Percentiles rank a stretch among this genome's conserved stretches.
Conservation (phyloP, 179 eudicot species). For the Drosera spatulata region DNA sequence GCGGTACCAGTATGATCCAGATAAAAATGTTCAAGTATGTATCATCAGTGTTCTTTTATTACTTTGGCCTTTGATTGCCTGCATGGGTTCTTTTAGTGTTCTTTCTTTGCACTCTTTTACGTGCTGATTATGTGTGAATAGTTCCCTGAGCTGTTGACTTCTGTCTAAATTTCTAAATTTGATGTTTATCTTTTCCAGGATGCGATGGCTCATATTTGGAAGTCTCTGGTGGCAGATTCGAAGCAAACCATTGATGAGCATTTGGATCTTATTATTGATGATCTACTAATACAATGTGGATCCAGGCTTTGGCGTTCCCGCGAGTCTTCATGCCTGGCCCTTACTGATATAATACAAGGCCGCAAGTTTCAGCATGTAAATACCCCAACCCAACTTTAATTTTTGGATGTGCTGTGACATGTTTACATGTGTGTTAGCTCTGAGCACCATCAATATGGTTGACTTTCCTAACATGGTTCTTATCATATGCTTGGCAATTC, state of each 20-base stretch:
- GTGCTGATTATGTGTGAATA: too few relatives aligned
- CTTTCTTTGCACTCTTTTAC: too few relatives aligned
- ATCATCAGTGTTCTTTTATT: background rate
- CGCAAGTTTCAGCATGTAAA: constrained; percentile 82
- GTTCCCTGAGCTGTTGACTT: background rate
- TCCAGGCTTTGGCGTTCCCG: constrained; percentile 99
- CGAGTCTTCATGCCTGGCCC: constrained; percentile 93
- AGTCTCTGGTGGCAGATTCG: constrained; percentile 80
- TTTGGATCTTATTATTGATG: constrained; percentile 69
- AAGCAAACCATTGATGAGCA: constrained; percentile 75
- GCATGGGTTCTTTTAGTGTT: too few relatives aligned
- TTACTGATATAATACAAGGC: constrained; percentile 90
- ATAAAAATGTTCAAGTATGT: constrained; percentile 91
- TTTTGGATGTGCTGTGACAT: too few relatives aligned
- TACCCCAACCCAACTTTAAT: background rate
- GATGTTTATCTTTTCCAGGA: constrained; percentile 36
- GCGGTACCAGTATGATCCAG: constrained; percentile 95
- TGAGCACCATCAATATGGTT: too few relatives aligned
- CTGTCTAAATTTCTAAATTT: background rate
- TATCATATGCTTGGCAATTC: too few relatives aligned
- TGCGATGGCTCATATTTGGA: constrained; percentile 98
- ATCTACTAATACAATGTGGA: constrained; percentile 74
- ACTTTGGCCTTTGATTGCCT: too few relatives aligned
- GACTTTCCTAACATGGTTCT: too few relatives aligned
- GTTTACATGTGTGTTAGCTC: too few relatives aligned